Conservation (phyloP, 805 yeast species). For the Yamadazyma philogaea region DNA sequence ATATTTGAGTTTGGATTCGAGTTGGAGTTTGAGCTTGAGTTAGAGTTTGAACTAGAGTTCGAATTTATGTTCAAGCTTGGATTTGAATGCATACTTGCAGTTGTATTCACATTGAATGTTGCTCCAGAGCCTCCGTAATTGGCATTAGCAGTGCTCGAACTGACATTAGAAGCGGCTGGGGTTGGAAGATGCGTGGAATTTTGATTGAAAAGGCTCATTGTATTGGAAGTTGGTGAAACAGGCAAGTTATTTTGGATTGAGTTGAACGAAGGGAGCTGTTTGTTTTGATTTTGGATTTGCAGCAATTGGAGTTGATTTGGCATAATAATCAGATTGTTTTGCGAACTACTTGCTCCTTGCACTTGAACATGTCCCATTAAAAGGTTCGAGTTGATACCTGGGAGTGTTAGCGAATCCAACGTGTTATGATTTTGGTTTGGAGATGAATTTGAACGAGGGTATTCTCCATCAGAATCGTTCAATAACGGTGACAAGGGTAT, state of each 20-base stretch:
- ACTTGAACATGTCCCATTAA: constrained; percentile 1
- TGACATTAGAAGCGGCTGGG: neutral
- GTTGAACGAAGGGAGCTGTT: constrained; percentile 36
- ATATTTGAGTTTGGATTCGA: neutral
- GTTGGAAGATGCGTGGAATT: neutral
- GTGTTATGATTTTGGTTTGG: constrained; percentile 5
- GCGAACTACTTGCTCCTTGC: neutral
- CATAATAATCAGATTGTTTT: constrained; percentile 12
- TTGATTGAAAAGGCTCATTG: neutral
- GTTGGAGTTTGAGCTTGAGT: neutral
- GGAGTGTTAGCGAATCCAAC: constrained; percentile 12
- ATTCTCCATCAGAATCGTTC: constrained; percentile 25
- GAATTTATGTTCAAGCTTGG: neutral
- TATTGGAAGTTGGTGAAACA: constrained; percentile 20
- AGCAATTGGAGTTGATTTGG: constrained; percentile 20
- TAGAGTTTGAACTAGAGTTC: neutral
- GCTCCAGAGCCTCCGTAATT: neutral
- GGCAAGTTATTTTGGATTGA: constrained; percentile 35
- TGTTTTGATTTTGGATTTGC: constrained; percentile 26
- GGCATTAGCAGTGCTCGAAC: neutral
- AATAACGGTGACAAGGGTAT: constrained; percentile 30
- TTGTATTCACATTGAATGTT: neutral
- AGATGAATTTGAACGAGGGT: constrained; percentile 8
- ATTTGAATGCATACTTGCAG: neutral
- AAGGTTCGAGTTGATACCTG: constrained; percentile 11